Conservation (phyloP, 225 moss, liverwort and hornwort species). For the Ulota crispa region DNA sequence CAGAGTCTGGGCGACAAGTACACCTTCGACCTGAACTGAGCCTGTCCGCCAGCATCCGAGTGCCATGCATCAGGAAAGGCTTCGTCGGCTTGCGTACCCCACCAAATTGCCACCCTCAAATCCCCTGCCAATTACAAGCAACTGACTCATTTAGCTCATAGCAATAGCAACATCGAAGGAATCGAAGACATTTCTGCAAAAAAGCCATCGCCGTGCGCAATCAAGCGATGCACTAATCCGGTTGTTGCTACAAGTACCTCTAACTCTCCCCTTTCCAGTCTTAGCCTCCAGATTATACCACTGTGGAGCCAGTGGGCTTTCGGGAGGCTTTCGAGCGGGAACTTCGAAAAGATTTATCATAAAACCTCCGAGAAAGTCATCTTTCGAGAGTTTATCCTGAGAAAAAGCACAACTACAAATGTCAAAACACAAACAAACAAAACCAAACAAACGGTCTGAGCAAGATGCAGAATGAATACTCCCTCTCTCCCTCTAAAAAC, state of each 20-base stretch:
- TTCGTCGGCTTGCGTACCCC: conserved; percentile 82
- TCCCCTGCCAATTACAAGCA: conserved; percentile 45
- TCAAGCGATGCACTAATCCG: neutral
- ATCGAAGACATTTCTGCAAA: fast-evolving
- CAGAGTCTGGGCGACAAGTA: conserved; percentile 78
- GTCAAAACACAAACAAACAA: neutral
- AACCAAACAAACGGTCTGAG: fast-evolving
- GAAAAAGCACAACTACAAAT: fast-evolving
- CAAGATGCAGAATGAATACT: too few relatives aligned
- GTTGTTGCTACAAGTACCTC: conserved; percentile 30
- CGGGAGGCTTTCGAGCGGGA: conserved; percentile 76
- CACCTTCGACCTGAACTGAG: conserved; percentile 72
- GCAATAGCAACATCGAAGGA: too few relatives aligned
- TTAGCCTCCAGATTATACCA: conserved; percentile 95
- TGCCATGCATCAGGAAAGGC: conserved; percentile 89
- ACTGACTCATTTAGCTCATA: neutral
- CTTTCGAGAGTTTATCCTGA: conserved; percentile 59
- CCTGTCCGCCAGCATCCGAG: conserved; percentile 75
- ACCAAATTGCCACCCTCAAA: conserved; percentile 74
- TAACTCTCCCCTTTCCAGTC: conserved; percentile 65
- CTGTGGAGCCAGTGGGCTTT: conserved; percentile 74
- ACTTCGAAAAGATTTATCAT: conserved; percentile 68
- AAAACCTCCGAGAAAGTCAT: conserved; percentile 88
- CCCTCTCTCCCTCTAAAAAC: too few relatives aligned
- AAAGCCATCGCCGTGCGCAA: neutral